Percentiles rank a stretch among this genome's conserved stretches.
Conservation (phyloP, 2,329 filamentous ascomycete genomes). For the Paraphoma sp. region DNA sequence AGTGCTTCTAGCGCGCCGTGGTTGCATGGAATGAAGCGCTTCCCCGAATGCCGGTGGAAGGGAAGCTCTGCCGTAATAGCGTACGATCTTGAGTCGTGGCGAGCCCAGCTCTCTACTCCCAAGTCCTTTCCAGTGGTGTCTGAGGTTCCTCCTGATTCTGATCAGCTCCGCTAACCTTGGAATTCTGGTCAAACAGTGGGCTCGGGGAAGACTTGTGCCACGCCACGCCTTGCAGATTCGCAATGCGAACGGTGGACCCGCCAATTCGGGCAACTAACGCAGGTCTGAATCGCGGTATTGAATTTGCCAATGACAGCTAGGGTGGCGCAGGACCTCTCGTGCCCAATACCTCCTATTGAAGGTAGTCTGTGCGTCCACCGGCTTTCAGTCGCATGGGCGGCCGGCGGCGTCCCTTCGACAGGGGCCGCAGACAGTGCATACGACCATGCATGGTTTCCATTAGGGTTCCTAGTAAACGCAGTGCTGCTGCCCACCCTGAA, state of each 20-base stretch:
- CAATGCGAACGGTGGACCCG: slow-evolving; percentile 29
- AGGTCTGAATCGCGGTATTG: slow-evolving; percentile 17
- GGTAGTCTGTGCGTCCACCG: slow-evolving; percentile 15
- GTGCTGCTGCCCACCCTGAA: slow-evolving; percentile 13
- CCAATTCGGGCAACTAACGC: slow-evolving; percentile 15
- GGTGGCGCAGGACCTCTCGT: slow-evolving; percentile 17
- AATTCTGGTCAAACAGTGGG: slow-evolving; percentile 4
- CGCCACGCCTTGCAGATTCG: slow-evolving; percentile 14
- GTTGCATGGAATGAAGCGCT: slow-evolving; percentile 14
- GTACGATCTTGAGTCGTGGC: background rate
- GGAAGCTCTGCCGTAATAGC: slow-evolving; percentile 8
- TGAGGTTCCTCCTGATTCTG: slow-evolving; percentile 13
- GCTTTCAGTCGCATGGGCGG: slow-evolving; percentile 19
- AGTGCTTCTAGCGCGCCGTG: slow-evolving; percentile 28
- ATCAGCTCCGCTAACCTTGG: slow-evolving; percentile 4
- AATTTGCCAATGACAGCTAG: slow-evolving; percentile 18
- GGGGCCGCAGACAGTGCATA: slow-evolving; percentile 29
- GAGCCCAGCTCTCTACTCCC: background rate
- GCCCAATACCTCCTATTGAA: slow-evolving; percentile 30
- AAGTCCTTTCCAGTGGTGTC: background rate
- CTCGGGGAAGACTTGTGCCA: slow-evolving; percentile 12
- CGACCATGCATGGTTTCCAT: slow-evolving; percentile 19
- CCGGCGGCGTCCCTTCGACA: slow-evolving; percentile 21
- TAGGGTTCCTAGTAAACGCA: slow-evolving; percentile 24
- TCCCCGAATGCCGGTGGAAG: slow-evolving; percentile 4